Percentiles rank a stretch among this genome's conserved stretches.
phyloP scores from a whole-genome alignment of 139 green algal genomes.

The Trebouxia sp. region DNA sequence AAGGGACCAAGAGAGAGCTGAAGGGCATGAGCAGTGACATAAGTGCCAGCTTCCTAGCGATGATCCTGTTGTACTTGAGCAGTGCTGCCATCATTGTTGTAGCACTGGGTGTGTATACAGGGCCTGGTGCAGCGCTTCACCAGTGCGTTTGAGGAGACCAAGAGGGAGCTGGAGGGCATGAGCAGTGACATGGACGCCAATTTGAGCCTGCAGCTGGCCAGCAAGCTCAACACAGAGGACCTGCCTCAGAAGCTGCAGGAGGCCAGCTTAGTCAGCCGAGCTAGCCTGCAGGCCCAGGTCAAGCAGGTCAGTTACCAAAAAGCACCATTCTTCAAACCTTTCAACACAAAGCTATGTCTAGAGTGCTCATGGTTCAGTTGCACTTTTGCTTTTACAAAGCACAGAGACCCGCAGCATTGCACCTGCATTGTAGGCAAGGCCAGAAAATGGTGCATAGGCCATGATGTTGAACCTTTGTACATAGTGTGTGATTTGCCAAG shows the following conservation, averaged over 20 bases:
- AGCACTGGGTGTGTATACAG: background rate
- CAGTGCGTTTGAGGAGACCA: slow-evolving; percentile 12
- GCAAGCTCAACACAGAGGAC: slow-evolving; percentile 11
- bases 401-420: too few species aligned
- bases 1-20: slow-evolving; percentile 1
- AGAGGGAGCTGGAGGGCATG: slow-evolving; percentile 3
- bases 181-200: background rate
- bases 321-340: too few species aligned
- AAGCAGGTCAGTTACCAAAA: slow-evolving; percentile 1
- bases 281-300: slow-evolving; percentile 5
- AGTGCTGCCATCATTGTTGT: background rate
- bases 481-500: too few species aligned
- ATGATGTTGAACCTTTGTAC: too few species aligned
- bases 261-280: slow-evolving; percentile 23
- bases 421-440: too few species aligned
- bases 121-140: slow-evolving; percentile 9
- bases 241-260: slow-evolving; percentile 26
- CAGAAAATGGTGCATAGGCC: too few species aligned
- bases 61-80: background rate
- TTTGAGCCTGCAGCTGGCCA: slow-evolving; percentile 5
- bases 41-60: background rate
- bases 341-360: too few species aligned
- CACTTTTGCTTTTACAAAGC: too few species aligned
- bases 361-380: too few species aligned
- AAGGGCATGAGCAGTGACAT: background rate